Evolutionary conservation across 2,329 filamentous ascomycete genomes (phyloP), one percentile per base, ranked within the genome.

Genomic region (Teratosphaeria destructans): DNA sequence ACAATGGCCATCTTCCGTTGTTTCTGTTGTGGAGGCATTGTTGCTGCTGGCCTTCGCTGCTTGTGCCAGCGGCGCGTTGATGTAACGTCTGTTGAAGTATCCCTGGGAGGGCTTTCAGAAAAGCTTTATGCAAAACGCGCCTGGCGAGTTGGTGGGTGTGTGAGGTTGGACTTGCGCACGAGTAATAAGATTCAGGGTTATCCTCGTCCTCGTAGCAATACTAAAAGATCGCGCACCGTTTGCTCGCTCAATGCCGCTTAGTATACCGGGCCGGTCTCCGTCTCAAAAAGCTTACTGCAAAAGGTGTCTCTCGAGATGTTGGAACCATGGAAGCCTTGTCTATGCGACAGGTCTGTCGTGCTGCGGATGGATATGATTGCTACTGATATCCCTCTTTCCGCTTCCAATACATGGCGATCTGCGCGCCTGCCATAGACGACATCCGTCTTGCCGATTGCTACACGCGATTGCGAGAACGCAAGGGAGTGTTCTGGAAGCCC

Each of bases 1-100:
- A 96, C 90, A 77, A 96, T 93, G 76, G 92, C 92, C 74, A 96
- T 88, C 82, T 96, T 96, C 71, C 92, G 83, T 77, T 95, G 91
- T 77, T 95, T 96, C 61, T 87, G 83, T 49, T 85, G 83, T 55
- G 86, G 77, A 66, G 85, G 81, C 86, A 89, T 89, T 65, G 70
- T 76, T 61, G 59, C 37, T 12, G 16, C 43, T 10, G 23, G 43
- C 3, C n/a, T 23, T 49, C n/a, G 43, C 43, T 49, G 43, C n/a
- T 49, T 49, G 43, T 49, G 19, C 43, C 43, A 47, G 43, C 8
- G 12, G 7, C 43, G 16, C 43, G 16, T 14, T 47, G 43, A 12
- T 47, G 43, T 47, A 47, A 47, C n/a, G 43, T 19, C 43, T 47
- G 43, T 19, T 47, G 14, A 47, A 47, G n/a, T 23, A 19, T 23